phyloP scores from a whole-genome alignment of 371 early-diverging fungal genomes.

The Batrachochytrium dendrobatidis region DNA sequence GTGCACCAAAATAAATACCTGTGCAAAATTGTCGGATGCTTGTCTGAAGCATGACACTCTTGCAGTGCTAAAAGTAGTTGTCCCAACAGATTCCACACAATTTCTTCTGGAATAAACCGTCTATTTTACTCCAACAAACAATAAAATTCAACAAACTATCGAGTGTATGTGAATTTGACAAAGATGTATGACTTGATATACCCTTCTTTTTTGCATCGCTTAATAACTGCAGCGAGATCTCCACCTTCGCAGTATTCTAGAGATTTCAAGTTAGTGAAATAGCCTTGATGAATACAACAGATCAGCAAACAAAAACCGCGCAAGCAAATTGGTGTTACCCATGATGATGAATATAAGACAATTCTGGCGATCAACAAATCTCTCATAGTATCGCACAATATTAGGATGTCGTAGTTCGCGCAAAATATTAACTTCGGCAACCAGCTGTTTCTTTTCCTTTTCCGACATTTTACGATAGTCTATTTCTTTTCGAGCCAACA shows the following conservation, averaged over 20 bases:
- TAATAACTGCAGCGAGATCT: slow-evolving; percentile 52
- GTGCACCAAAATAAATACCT: slow-evolving; percentile 1
- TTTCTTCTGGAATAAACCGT: slow-evolving; percentile 19
- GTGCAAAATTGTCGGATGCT: slow-evolving; percentile 12
- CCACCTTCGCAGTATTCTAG: slow-evolving; percentile 46
- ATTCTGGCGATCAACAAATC: slow-evolving; percentile 53
- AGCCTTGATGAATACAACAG: not conserved
- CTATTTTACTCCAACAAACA: not conserved
- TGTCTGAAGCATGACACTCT: slow-evolving; percentile 31
- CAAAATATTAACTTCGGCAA: slow-evolving; percentile 65
- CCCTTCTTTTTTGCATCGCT: slow-evolving; percentile 46
- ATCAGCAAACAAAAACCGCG: not conserved
- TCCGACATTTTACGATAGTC: slow-evolving; percentile 62
- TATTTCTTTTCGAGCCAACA: slow-evolving; percentile 65
- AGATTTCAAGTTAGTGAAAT: not conserved
- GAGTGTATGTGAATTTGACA: too few relatives aligned
- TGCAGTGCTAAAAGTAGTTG: slow-evolving; percentile 44
- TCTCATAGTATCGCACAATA: slow-evolving; percentile 64
- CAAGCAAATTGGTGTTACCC: slow-evolving; percentile 32
- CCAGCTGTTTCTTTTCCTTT: slow-evolving; percentile 58
- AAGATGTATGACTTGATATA: too few relatives aligned
- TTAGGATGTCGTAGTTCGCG: slow-evolving; percentile 61
- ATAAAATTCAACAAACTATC: slow-evolving; percentile 7
- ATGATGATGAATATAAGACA: slow-evolving; percentile 62
- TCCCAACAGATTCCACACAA: slow-evolving; percentile 40